Evolutionary conservation across 2,329 filamentous ascomycete genomes (phyloP).

Genomic region (Botrytis sinoallii): DNA sequence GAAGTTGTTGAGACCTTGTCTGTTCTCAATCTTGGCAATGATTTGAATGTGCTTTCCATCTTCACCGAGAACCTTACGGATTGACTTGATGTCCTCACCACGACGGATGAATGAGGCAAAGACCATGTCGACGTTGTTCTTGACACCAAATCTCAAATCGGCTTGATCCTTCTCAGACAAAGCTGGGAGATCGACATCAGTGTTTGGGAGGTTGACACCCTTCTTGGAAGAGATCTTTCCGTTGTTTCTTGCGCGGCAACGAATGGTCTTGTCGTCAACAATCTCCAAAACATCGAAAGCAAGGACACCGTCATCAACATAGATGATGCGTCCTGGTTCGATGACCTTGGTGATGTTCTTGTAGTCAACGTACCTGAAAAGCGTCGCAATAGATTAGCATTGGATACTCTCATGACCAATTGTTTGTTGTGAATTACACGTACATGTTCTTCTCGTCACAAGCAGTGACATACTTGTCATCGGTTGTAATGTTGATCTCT

Average conservation of each 20-base stretch:
- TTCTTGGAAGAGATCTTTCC: slow-evolving; percentile 98
- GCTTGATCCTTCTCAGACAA: slow-evolving; percentile 97
- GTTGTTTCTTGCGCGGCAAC: slow-evolving; percentile 88
- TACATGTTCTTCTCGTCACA: slow-evolving; percentile 94
- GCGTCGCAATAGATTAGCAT: neutral
- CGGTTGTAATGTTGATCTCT: slow-evolving; percentile 93
- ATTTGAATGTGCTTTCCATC: slow-evolving; percentile 97
- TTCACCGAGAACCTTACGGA: slow-evolving; percentile 85
- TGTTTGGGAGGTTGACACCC: slow-evolving; percentile 98
- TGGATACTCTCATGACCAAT: neutral
- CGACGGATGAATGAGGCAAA: slow-evolving; percentile 98
- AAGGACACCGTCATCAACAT: slow-evolving; percentile 96
- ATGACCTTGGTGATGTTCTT: slow-evolving; percentile 99
- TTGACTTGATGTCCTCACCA: slow-evolving; percentile 87
- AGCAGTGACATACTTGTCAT: slow-evolving; percentile 81
- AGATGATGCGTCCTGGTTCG: slow-evolving; percentile 84
- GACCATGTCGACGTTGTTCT: slow-evolving; percentile 99
- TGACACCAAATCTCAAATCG: slow-evolving; percentile 91
- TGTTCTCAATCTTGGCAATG: slow-evolving; percentile 99
- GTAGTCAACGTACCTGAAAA: slow-evolving; percentile 86
- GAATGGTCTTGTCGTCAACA: slow-evolving; percentile 83
- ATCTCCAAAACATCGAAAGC: slow-evolving; percentile 91
- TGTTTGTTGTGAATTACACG: slow-evolving; percentile 38
- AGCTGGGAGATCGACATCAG: slow-evolving; percentile 94
- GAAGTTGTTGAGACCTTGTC: slow-evolving; percentile 99